These are phyloP conservation scores for Gossypium australe DNA, from an alignment of 345 rosid genomes.

Conservation along the genomic window DNA sequence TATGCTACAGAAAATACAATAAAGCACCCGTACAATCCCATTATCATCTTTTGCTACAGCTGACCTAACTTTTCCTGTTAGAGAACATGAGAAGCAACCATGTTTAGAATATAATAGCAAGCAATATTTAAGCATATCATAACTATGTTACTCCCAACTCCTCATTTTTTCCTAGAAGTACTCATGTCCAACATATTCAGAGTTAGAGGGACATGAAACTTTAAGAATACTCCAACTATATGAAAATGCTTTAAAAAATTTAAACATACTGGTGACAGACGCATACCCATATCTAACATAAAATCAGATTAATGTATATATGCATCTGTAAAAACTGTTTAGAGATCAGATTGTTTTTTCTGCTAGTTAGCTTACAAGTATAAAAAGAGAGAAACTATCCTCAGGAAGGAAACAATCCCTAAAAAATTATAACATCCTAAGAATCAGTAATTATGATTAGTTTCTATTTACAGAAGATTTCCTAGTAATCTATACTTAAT, in stretches of 20 bases:
- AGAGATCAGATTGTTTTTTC: no score
- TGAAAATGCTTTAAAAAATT: background rate
- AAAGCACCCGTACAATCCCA: background rate
- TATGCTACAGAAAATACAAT: background rate
- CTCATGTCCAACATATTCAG: background rate
- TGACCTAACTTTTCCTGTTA: constrained; percentile 82
- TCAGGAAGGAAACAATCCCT: no score
- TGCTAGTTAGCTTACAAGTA: no score
- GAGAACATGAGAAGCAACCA: constrained; percentile 21
- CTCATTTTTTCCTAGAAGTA: background rate
- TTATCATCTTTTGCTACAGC: constrained; percentile 29
- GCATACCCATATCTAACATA: background rate
- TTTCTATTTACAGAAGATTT: no score
- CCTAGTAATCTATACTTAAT: no score
- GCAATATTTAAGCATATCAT: background rate
- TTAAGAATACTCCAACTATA: background rate
- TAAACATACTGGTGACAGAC: background rate
- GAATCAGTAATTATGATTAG: no score
- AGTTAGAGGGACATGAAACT: background rate
- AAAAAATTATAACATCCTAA: no score
- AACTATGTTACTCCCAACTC: background rate
- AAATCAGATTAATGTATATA: background rate
- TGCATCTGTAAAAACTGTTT: no score
- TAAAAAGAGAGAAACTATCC: no score
- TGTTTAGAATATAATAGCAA: background rate